Base-by-base conservation (phyloP, 164 flowering plant species). In the Magnolia officinalis region DNA sequence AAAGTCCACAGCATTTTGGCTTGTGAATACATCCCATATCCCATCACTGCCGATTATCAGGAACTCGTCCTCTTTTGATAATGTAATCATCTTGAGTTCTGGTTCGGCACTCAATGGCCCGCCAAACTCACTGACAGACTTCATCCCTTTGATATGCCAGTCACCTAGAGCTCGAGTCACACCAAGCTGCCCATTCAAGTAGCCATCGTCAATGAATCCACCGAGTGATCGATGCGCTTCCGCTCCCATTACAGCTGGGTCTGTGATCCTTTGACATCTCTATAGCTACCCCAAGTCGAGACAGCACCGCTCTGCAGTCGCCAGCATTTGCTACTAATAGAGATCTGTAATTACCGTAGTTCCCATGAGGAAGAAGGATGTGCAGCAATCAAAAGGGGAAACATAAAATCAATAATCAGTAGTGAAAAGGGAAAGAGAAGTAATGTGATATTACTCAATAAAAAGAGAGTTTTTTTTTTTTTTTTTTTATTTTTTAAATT, bases 321-420 rank as follows among this genome's bases (percentile, higher is more conserved):
- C 99, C 99, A 14, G 90, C 98, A 90, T 96, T 96, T 66, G 99
- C 99, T 70, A 96, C 98, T 31, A 96, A 88, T 76, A 96, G 86
- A 78, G 94, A 92, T 83, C 99, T 96, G 88, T 52, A 16, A 20
- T 63, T 18, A 63, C 59, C 67, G 23, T 37, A 31, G 50, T 68
- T 31, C 68, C 21, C 26, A 20, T 16, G 31, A 14, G 50, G 8
- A 68, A 68, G 71, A 68, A 68, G 67, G 45, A 68, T 6, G 20
- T 68, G 45, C 37, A 29, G 29, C 63, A 31, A 51, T 37, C 49
- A 29, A 67, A 51, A 63, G 19, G 18, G 29, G 0, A 0, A 37
- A 49, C 16, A 8, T 29, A 0, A 16, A 3, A 21, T 29, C 1
- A 20, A 21, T 14, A 5, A 55, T 55, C 18, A 4, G 19, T 8